Conservation (phyloP, 2,329 filamentous ascomycete genomes). For the Coniochaeta ligniaria region DNA sequence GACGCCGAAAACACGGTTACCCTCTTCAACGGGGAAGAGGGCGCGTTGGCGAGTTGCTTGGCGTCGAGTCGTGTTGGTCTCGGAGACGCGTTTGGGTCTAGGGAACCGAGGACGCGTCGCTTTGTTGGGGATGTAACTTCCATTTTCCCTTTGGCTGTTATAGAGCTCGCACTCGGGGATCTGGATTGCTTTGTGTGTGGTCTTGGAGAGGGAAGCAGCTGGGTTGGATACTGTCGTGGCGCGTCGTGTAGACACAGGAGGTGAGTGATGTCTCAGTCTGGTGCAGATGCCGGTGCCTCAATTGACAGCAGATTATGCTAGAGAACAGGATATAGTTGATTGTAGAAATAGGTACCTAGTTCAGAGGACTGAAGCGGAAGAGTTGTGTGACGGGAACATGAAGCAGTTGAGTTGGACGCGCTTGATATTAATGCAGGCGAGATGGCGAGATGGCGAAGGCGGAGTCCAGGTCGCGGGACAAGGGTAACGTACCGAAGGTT, state of each 20-base stretch:
- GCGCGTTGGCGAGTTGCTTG: slow-evolving; percentile 6
- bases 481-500: neutral
- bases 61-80: slow-evolving; percentile 1
- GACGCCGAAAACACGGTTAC: slow-evolving; percentile 2
- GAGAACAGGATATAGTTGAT: too few relatives aligned
- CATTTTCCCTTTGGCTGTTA: slow-evolving; percentile 6
- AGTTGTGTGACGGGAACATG: neutral
- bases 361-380: neutral
- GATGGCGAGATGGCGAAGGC: neutral
- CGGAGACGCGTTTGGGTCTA: slow-evolving; percentile 37
- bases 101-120: slow-evolving; percentile 40
- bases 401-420: neutral
- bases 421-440: neutral
- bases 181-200: neutral
- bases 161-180: neutral
- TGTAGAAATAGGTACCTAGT: neutral
- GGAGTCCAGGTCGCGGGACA: slow-evolving; percentile 1
- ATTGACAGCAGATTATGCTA: neutral
- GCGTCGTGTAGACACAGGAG: neutral
- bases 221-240: neutral
- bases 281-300: neutral
- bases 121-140: slow-evolving; percentile 27
- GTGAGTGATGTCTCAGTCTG: neutral
- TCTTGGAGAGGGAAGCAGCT: neutral
- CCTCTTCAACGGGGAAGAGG: slow-evolving; percentile 2